Evolutionary conservation across 306 rosid species (phyloP), one percentile per base, ranked within the genome.

Genomic region (Malus asiatica): DNA sequence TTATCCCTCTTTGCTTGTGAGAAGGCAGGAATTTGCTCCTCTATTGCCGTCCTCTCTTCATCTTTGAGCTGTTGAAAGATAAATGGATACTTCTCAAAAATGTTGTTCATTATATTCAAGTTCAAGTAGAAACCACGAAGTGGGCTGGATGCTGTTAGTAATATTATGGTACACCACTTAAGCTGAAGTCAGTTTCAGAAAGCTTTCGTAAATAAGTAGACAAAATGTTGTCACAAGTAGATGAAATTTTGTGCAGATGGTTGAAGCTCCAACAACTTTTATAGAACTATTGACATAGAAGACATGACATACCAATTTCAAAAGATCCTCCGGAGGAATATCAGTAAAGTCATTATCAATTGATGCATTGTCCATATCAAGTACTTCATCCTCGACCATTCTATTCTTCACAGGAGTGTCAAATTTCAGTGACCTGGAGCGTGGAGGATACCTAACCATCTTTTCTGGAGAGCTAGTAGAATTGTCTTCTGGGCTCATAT

Each of bases 1-100:
- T 48, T 78, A 63, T 96, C 86, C 75, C 84, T 84, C 87, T 87
- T 95, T 53, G 97, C 97, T 81, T 76, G 87, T 57, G 92, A 79
- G 76, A 92, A 84, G 19, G 87, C 90, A 22, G 97, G 97, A 79
- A 80, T 78, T 74, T 78, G 86, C 78, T 88, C 98, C 82, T 95
- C 97, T 79, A 77, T 78, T 2, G 88, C 82, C 33, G 74, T 82
- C 70, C 73, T 82, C 84, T 95, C 97, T 74, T 87, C 92, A 74
- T 90, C 96, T 71, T 84, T 80, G 62, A 90, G 87, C 97, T 95
- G 91, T 84, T 78, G 70, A 73, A 71, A 53, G 29, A 83, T 60
- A 19, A 51, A 69, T 4, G 42, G 30, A 70, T 78, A 83, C 68
- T 61, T 66, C 27, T 72, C 23, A 18, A 16, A 71, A 51, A 38